Evolutionary conservation across 495 filamentous ascomycete genomes (phyloP), one percentile per base, ranked within the genome.

Genomic region (Aspergillus ostianus): DNA sequence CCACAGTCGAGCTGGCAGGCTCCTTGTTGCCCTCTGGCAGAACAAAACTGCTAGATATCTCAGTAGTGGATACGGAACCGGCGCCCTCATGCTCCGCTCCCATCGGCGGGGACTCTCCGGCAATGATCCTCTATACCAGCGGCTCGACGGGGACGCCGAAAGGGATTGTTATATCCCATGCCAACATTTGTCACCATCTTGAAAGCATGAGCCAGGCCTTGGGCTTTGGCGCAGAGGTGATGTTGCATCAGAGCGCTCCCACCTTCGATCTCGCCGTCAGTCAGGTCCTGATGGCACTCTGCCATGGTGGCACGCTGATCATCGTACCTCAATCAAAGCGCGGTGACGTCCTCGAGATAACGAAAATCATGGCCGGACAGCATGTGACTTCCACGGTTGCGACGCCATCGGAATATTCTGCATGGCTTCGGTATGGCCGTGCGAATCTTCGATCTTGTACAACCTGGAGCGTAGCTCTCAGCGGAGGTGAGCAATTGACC

Each of bases 201-300:
- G 69, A 75, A 45, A 63, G 52, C 6, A 59, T 64, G 0, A 69
- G 53, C 4, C 56, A 70, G 3, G 49, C 21, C 8, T 70, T 59
- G 58, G 41, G 46, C 0, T 58, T 75, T 3, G 63, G 64, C n/a
- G 46, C 17, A 2, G 70, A 78, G 51, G 59, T 52, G 0, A 63
- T 76, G 0, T 58, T 82, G 5, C 78, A 82, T 36, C 80, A 82
- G 48, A 79, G 75, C 17, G 65, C 78, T 0, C 70, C 69, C 29
- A 64, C 63, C 0, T 82, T 77, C 64, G 69, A 82, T 56, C 53
- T 67, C 36, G 78, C 76, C 7, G 1, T 62, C 4, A 27, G 19
- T n/a, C 76, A 80, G 32, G 75, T 75, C 0, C 70, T 73, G 47
- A 53, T 63, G 2, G 72, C 69, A 0, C 56, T 73, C 0, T 64